A percentile compares a stretch with the other conserved stretches of the same genome.
phyloP scores from a whole-genome alignment of 179 eudicot genomes.

The Vitellaria paradoxa region DNA sequence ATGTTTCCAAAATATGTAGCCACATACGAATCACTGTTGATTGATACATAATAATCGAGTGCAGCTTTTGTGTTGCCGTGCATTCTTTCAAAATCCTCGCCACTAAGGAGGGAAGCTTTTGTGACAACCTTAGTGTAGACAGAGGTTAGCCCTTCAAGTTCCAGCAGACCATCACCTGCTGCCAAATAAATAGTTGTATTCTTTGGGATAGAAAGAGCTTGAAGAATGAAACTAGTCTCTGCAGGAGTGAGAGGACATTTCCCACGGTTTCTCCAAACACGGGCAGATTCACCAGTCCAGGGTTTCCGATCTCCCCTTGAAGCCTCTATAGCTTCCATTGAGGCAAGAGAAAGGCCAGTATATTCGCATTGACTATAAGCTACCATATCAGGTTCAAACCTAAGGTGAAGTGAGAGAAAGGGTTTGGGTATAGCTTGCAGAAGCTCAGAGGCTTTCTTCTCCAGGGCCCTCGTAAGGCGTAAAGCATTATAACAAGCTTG shows the following conservation, averaged over 20 bases:
- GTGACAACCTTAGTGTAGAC: conserved; percentile 68
- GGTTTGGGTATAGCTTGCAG: conserved; percentile 95
- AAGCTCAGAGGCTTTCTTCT: conserved; percentile 69
- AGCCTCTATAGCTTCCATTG: conserved; percentile 72
- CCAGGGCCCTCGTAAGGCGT: conserved; percentile 56
- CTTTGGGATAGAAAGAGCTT: conserved; percentile 68
- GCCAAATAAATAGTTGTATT: conserved; percentile 79
- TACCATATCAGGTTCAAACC: conserved; percentile 99
- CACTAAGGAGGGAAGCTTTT: conserved; percentile 56
- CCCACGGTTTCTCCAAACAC: conserved; percentile 82
- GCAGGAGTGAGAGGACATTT: conserved; percentile 94
- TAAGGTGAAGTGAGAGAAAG: conserved; percentile 86
- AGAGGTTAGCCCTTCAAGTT: conserved; percentile 71
- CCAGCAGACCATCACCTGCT: conserved; percentile 97
- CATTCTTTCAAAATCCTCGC: conserved; percentile 73
- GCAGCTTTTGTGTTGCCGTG: conserved; percentile 99
- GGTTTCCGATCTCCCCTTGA: conserved; percentile 80
- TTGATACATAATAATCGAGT: conserved; percentile 82
- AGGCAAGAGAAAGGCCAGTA: conserved; percentile 51
- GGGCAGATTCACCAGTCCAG: conserved; percentile 90
- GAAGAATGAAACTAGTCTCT: conserved; percentile 81
- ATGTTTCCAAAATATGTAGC: conserved; percentile 98
- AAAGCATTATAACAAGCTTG: conserved; percentile 89
- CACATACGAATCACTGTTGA: conserved; percentile 75
- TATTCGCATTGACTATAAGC: conserved; percentile 96